Evolutionary conservation across 768 basidiomycete species (phyloP), one percentile per base, ranked within the genome.

Genomic region (Phlegmacium glaucopus): DNA sequence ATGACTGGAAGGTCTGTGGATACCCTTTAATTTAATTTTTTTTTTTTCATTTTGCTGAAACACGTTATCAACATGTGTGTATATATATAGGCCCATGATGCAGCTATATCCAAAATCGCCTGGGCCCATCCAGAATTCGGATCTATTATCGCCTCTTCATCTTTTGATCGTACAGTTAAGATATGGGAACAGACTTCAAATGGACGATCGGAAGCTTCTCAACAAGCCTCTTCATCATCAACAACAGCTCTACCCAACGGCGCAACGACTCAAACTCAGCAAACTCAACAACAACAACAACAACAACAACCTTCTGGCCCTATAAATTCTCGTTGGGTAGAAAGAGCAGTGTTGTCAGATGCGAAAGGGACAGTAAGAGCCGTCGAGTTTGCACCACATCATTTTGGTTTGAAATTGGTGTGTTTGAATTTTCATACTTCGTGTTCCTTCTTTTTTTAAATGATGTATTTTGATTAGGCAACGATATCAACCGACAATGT

Each of bases 111-210:
- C 7, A 85, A 79, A 63, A 57, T 96, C 11, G 79, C 80, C 44
- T 98, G 93, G 90, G 92, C 92, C 1, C 93, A 94, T 61, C 93
- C 95, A 4, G 86, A 94, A 64, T 94, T 93, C 49, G 94, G 93
- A 4, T 79, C 83, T 1, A 79, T 96, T 44, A 72, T 98, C 46
- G 92, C 92, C 0, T 90, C 89, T 4, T 80, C 83, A 4, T 92
- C 88, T 2, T 93, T 94, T 58, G 95, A 97, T 67, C 79, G 94
- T 18, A 89, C 89, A 0, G 89, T 94, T 46, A 90, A 94, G 65
- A 79, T 99, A 12, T 97, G 93, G 93, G 90, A 94, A 61, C 81
- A 89, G 65, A 70, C 69, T 0, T 65, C 67, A 7, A 53, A 63
- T 2, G 55, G 61, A 8, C 52, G 57, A 10, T 58, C 64, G 18